Evolutionary conservation across 148 eudicot species (phyloP).

Genomic region (Chenopodium quinoa): DNA sequence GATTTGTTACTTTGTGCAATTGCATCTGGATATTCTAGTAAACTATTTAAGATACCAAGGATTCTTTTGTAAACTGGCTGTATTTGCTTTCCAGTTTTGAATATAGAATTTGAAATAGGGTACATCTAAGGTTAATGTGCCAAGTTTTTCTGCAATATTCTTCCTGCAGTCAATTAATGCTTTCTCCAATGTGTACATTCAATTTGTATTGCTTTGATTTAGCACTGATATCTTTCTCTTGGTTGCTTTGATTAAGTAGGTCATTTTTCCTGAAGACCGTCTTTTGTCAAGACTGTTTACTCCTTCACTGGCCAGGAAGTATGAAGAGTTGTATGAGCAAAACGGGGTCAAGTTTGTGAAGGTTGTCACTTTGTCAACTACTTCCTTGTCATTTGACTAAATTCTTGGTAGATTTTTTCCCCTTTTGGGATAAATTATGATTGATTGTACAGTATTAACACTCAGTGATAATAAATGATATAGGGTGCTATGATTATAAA

Average conservation of each 20-base stretch:
- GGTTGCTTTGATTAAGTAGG: conserved; percentile 37
- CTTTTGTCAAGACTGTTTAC: conserved; percentile 83
- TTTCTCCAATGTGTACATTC: neutral
- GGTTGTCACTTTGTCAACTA: conserved; percentile 36
- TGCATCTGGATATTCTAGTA: neutral
- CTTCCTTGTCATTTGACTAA: neutral
- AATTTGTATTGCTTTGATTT: conserved; percentile 7
- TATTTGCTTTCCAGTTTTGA: neutral
- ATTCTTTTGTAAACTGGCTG: neutral
- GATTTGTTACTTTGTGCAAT: neutral
- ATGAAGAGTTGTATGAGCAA: conserved; percentile 71
- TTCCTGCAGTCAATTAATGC: neutral
- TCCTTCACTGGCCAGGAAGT: conserved; percentile 77
- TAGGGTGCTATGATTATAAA: conserved; percentile 77
- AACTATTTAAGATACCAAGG: neutral
- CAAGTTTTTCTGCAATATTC: neutral
- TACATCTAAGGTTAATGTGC: neutral
- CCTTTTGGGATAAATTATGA: neutral
- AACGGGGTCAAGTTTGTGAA: conserved; percentile 82
- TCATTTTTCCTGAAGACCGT: conserved; percentile 83
- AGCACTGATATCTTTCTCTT: conserved; percentile 5
- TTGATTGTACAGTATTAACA: conserved; percentile 9
- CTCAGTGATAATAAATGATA: neutral
- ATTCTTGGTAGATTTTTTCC: neutral
- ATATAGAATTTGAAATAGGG: neutral